A percentile compares a stretch with the other conserved stretches of the same genome.
Conservation (phyloP, 75 land plant genomes). For the Pinus albicaulis region DNA sequence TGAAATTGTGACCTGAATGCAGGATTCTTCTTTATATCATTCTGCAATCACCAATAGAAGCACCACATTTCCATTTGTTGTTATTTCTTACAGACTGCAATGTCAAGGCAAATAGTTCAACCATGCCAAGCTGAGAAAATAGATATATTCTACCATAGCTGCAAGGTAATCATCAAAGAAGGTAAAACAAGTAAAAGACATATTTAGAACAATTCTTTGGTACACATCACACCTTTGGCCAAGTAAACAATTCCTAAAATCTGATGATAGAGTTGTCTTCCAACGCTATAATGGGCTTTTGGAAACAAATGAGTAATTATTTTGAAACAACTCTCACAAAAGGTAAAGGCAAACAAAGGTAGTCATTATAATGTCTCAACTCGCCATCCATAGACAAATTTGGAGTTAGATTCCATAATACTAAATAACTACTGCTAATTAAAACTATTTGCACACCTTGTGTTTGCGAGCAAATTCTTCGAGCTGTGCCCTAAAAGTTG, state of each 20-base stretch:
- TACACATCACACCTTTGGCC: neutral
- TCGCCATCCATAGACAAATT: neutral
- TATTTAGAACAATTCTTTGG: neutral
- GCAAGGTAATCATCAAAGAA: neutral
- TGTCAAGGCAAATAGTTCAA: neutral
- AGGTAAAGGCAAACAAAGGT: neutral
- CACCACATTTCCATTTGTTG: neutral
- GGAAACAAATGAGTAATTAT: neutral
- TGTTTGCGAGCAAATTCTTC: constrained; percentile 98
- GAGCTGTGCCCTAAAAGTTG: constrained; percentile 79
- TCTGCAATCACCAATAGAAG: constrained; percentile 39
- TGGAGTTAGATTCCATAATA: neutral
- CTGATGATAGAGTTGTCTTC: neutral
- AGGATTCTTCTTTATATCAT: constrained; percentile 94
- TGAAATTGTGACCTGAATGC: constrained; percentile 95
- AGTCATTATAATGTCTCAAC: neutral
- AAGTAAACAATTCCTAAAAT: neutral
- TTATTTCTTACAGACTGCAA: neutral
- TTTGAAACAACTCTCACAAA: neutral
- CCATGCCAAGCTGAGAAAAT: neutral
- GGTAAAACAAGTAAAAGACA: neutral
- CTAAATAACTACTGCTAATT: neutral
- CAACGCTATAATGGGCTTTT: neutral
- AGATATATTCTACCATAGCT: neutral
- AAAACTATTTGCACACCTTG: constrained; percentile 48